Base-by-base conservation (phyloP, 306 rosid genomes). In the Cicer pinnatifidum region DNA sequence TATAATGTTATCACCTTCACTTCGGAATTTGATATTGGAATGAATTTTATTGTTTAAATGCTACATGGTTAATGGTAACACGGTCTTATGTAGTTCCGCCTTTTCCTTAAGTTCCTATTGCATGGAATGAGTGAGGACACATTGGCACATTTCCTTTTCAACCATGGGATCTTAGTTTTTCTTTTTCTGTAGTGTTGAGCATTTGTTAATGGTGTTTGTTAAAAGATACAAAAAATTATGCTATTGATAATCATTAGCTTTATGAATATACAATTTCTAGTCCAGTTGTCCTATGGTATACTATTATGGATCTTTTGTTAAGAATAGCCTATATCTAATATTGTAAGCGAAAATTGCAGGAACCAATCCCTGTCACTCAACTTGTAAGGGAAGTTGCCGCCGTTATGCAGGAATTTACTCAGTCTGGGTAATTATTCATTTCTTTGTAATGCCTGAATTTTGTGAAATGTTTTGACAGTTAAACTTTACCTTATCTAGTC, bases 361-460 rank as follows among this genome's bases (percentile, higher is more conserved):
- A 91, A 82, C 91, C 92, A 17, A 94, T 94, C 81, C 97, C 96
- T 48, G 99, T 91, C 67, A 89, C 98, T 15, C 98, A 93, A 67
- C 98, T 93, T 79, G 94, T 93, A 28, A 86, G 97, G 89, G 98
- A 93, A 88, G 92, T 89, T 62, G 98, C 97, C 12, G 93, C 96
- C 74, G 96, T 91, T 63, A 91, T 93, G 97, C 93, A 93, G 85
- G 98, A 94, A 81, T 94, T 94, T 79, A 91, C 99, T 78, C 99
- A 94, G 78, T 91, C 96, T 47, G 99, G 97, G 97, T 94, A 88
- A 82, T 44, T 79, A 78, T 8, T 45, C 41, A 38, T 67, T 78
- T 28, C 51, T 72, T 54, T 20, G 1, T 63, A 8, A 45, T 38
- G 43, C 13, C 33, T 61, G 28, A 41, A 37, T 8, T 48, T 72